phyloP scores from a whole-genome alignment of 805 yeast genomes.

The Candida endomychidarum region DNA sequence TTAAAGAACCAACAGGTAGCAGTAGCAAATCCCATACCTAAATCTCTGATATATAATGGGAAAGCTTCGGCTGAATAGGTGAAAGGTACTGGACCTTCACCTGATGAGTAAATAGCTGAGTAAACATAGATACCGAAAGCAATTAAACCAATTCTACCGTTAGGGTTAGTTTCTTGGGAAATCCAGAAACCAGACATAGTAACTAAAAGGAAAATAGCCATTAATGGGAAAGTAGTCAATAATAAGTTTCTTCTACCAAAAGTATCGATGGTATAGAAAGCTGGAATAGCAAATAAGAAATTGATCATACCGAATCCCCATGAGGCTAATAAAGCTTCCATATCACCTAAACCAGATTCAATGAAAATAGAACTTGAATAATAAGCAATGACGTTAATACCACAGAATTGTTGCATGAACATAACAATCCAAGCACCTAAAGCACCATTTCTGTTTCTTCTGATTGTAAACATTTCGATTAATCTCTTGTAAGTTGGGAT shows the following conservation, averaged over 20 bases:
- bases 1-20: constrained; percentile 76
- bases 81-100: constrained; percentile 90
- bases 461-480: constrained; percentile 60
- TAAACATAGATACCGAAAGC: constrained; percentile 73
- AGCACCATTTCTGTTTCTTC: constrained; percentile 84
- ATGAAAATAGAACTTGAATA: constrained; percentile 77
- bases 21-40: constrained; percentile 79
- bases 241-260: constrained; percentile 70
- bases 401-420: constrained; percentile 91
- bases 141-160: constrained; percentile 65
- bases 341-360: constrained; percentile 61
- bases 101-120: constrained; percentile 73
- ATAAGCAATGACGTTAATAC: constrained; percentile 84
- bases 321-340: constrained; percentile 71
- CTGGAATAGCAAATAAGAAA: constrained; percentile 80
- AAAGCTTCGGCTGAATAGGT: constrained; percentile 83
- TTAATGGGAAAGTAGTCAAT: constrained; percentile 60
- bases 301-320: constrained; percentile 86
- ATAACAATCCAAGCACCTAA: constrained; percentile 78
- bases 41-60: constrained; percentile 74
- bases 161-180: constrained; percentile 36
- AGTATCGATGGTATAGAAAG: constrained; percentile 73
- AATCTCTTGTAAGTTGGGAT: constrained; percentile 47
- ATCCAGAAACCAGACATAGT: constrained; percentile 77
- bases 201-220: constrained; percentile 58